A percentile compares a stretch with the other conserved stretches of the same genome.
phyloP scores from a whole-genome alignment of 1,284 basidiomycete species.

The Ustilago esculenta region DNA sequence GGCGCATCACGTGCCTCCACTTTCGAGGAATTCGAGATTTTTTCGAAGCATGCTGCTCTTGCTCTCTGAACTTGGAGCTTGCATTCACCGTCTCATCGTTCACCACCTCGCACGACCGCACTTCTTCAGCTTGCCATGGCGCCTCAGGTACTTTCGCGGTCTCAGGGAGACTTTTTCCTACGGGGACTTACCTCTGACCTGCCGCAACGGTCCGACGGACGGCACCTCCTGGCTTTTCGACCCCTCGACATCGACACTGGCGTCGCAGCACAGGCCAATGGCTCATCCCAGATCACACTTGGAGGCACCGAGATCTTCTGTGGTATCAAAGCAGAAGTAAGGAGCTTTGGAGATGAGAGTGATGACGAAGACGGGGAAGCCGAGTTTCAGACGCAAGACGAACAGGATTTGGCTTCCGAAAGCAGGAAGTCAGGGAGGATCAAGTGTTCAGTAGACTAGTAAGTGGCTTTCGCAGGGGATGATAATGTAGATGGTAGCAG shows the following conservation, averaged over 20 bases:
- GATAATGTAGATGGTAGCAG: too few species aligned
- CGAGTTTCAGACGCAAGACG: slow-evolving; percentile 39
- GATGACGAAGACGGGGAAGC: slow-evolving; percentile 42
- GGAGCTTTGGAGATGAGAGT: slow-evolving; percentile 38
- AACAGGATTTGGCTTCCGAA: slow-evolving; percentile 36
- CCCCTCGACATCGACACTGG: slow-evolving; percentile 47
- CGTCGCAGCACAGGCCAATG: slow-evolving; percentile 52
- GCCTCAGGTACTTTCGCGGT: slow-evolving; percentile 53
- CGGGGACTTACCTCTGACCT: slow-evolving; percentile 51
- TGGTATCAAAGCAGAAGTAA: slow-evolving; percentile 59
- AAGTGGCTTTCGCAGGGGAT: too few species aligned
- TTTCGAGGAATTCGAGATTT: slow-evolving; percentile 5
- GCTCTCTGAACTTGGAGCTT: neutral
- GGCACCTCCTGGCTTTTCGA: slow-evolving; percentile 50
- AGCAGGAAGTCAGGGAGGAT: slow-evolving; percentile 37
- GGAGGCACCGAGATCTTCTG: slow-evolving; percentile 60
- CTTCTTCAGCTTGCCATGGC: slow-evolving; percentile 25
- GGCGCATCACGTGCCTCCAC: slow-evolving; percentile 44
- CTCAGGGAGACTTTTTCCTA: slow-evolving; percentile 58
- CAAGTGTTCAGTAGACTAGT: slow-evolving; percentile 53
- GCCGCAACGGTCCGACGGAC: slow-evolving; percentile 54
- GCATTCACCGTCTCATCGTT: too few species aligned
- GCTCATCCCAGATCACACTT: slow-evolving; percentile 51
- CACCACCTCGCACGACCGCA: too few species aligned
- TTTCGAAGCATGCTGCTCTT: slow-evolving; percentile 17